Percentiles rank a stretch among this genome's conserved stretches.
phyloP scores from a whole-genome alignment of 208 protist species.

The Crithidia bombi region DNA sequence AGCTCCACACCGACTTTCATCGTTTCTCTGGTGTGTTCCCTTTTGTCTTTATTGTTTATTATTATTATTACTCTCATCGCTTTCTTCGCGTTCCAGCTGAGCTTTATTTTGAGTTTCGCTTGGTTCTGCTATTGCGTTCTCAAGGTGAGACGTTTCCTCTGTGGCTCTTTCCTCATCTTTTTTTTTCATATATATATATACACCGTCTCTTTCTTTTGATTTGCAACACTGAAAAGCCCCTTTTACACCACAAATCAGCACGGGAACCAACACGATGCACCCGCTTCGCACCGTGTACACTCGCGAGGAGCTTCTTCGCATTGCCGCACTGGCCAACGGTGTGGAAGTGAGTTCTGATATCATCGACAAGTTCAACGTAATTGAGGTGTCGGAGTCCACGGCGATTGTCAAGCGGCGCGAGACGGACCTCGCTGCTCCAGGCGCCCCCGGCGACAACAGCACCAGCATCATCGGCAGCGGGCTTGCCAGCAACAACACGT shows the following conservation, averaged over 20 bases:
- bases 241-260: neutral
- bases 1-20: no score
- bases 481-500: slow-evolving; percentile 7
- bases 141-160: neutral
- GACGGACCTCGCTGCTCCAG: slow-evolving; percentile 21
- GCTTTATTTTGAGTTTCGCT: no score
- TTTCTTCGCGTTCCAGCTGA: no score
- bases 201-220: slow-evolving; percentile 5
- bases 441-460: slow-evolving; percentile 5
- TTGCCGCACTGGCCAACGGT: slow-evolving; percentile 35
- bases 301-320: slow-evolving; percentile 57
- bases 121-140: neutral
- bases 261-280: slow-evolving; percentile 15
- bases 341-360: slow-evolving; percentile 42
- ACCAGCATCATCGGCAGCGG: slow-evolving; percentile 17
- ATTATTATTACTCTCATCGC: no score
- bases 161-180: neutral
- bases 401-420: slow-evolving; percentile 38
- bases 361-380: slow-evolving; percentile 70
- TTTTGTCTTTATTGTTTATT: no score
- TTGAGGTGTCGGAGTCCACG: slow-evolving; percentile 51
- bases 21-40: no score
- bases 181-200: no score
- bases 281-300: slow-evolving; percentile 55
- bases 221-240: neutral